Percentiles rank a stretch among this genome's conserved stretches.
Conservation (phyloP, 2,329 filamentous ascomycete species). For the Podosphaera fusca region DNA sequence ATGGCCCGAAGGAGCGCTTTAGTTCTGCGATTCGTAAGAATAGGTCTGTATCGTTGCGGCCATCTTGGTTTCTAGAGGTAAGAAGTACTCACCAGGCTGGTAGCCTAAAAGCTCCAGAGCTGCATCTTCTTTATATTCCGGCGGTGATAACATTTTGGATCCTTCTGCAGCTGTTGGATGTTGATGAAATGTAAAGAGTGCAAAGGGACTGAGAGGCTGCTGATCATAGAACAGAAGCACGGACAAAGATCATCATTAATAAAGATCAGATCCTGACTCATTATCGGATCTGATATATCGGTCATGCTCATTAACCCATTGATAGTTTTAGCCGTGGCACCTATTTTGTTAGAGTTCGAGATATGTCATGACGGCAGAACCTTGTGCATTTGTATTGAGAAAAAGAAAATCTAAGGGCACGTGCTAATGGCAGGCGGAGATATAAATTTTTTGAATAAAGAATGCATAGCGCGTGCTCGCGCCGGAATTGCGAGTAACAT, state of each 20-base stretch:
- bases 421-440: too few relatives aligned
- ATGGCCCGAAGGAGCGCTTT: constrained; percentile 29
- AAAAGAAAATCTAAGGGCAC: too few relatives aligned
- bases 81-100: constrained; percentile 7
- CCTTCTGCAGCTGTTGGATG: too few relatives aligned
- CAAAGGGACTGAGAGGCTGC: neutral
- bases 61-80: neutral
- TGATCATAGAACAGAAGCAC: neutral
- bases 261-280: neutral
- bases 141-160: neutral
- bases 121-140: constrained; percentile 7
- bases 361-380: too few relatives aligned
- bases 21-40: constrained; percentile 20
- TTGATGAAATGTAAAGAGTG: neutral
- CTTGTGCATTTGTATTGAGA: too few relatives aligned
- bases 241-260: neutral
- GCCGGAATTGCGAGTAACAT: too few relatives aligned
- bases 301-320: too few relatives aligned
- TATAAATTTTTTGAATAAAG: too few relatives aligned
- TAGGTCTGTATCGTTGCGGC: neutral
- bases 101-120: constrained; percentile 10
- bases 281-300: neutral
- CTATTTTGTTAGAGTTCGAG: too few relatives aligned
- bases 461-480: too few relatives aligned
- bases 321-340: too few relatives aligned